Evolutionary conservation across 768 basidiomycete genomes (phyloP).

Genomic region (Mycena maculata): DNA sequence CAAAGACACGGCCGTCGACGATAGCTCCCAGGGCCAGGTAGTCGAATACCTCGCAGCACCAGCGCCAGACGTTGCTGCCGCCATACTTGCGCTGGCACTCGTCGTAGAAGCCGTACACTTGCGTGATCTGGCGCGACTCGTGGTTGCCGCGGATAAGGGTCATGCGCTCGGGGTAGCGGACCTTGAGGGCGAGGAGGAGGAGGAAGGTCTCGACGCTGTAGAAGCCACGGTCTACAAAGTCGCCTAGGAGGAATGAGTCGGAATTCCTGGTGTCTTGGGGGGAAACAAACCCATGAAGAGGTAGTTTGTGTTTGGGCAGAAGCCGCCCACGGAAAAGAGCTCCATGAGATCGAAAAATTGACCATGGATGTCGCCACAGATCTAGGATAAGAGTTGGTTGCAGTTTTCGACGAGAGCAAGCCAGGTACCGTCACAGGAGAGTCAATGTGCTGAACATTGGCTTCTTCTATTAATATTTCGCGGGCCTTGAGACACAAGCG

Average conservation of each 20-base stretch:
- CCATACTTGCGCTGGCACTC: constrained; percentile 98
- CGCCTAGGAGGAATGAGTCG: constrained; percentile 67
- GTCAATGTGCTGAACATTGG: constrained; percentile 96
- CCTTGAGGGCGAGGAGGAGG: constrained; percentile 93
- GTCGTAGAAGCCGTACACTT: constrained; percentile 95
- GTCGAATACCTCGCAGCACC: constrained; percentile 99
- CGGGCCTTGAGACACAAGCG: constrained; percentile 94
- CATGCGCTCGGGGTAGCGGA: constrained; percentile 97
- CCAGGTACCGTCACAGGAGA: constrained; percentile 90
- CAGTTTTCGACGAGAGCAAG: constrained; percentile 31
- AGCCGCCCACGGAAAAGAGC: constrained; percentile 92
- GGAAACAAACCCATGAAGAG: constrained; percentile 88
- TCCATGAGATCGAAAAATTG: constrained; percentile 98
- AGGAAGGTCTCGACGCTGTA: constrained; percentile 98
- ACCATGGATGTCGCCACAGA: constrained; percentile 96
- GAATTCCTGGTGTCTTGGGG: constrained; percentile 26
- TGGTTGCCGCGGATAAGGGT: constrained; percentile 98
- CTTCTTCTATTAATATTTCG: constrained; percentile 97
- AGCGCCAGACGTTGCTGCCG: constrained; percentile 93
- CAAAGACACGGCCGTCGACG: constrained; percentile 97
- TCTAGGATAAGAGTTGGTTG: constrained; percentile 53
- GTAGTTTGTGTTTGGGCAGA: constrained; percentile 94
- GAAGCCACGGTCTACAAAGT: constrained; percentile 98
- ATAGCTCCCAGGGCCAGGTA: constrained; percentile 94
- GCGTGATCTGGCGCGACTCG: constrained; percentile 96